Evolutionary conservation across 108 stramenopile species (phyloP).

Genomic region (Pinguiococcus pyrenoidosus): DNA sequence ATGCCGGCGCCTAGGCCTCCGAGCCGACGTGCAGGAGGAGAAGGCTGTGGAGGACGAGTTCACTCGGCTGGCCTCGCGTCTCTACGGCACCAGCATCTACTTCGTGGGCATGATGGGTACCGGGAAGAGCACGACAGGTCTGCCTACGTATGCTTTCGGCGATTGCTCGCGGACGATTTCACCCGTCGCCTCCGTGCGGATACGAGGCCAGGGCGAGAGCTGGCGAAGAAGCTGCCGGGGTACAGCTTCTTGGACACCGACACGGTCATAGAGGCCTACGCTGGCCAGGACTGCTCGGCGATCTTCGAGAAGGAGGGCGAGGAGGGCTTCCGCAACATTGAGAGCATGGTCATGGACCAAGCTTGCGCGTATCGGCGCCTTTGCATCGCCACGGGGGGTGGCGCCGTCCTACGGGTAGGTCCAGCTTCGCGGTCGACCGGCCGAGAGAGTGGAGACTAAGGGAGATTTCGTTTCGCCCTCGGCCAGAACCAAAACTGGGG

Average conservation of each 20-base stretch:
- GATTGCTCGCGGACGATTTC: background rate
- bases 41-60: too few species aligned
- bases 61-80: too few species aligned
- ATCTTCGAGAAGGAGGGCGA: slow-evolving; percentile 70
- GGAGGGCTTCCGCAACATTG: slow-evolving; percentile 66
- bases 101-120: slow-evolving; percentile 91
- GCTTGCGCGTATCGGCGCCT: slow-evolving; percentile 67
- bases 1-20: too few species aligned
- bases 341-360: slow-evolving; percentile 62
- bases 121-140: slow-evolving; percentile 67
- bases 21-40: too few species aligned
- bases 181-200: background rate
- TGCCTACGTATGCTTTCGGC: background rate
- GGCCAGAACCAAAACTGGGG: slow-evolving; percentile 60
- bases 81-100: slow-evolving; percentile 69
- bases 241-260: slow-evolving; percentile 89
- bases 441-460: too few species aligned
- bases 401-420: too few species aligned
- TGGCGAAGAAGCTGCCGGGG: slow-evolving; percentile 48
- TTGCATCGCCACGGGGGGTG: slow-evolving; percentile 68
- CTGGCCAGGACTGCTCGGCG: slow-evolving; percentile 46
- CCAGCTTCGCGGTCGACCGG: too few species aligned
- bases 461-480: too few species aligned
- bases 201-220: slow-evolving; percentile 1
- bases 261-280: slow-evolving; percentile 57